Conservation (phyloP, 306 rosid species). For the Dryas alaskensis region DNA sequence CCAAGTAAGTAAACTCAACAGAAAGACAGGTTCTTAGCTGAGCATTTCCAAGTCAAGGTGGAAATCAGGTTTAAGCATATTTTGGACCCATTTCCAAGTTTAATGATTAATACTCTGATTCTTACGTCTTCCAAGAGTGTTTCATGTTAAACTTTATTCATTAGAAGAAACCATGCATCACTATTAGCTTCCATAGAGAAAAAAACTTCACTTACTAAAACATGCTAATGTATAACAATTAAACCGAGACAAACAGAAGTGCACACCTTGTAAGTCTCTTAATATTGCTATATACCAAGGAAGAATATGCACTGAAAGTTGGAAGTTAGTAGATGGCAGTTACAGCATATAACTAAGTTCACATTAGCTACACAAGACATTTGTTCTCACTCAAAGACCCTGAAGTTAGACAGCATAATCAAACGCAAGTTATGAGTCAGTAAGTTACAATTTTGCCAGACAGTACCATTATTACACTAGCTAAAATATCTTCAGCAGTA, state of each 20-base stretch:
- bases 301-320: neutral
- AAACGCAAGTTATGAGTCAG: neutral
- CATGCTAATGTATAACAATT: neutral
- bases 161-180: neutral
- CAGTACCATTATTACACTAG: neutral
- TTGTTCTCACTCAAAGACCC: neutral
- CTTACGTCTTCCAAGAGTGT: neutral
- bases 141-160: neutral
- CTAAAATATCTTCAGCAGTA: neutral
- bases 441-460: neutral
- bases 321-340: neutral
- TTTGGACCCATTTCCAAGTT: neutral
- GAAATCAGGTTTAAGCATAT: constrained; percentile 8
- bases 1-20: constrained; percentile 20
- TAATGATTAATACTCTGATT: neutral
- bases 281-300: neutral
- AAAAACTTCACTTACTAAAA: neutral
- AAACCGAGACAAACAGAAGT: neutral
- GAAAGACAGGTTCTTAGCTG: neutral
- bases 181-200: neutral
- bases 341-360: neutral
- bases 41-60: constrained; percentile 6
- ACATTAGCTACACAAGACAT: neutral
- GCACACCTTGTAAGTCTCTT: neutral
- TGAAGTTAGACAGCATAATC: neutral